Conservation (phyloP, 2,329 filamentous ascomycete genomes). For the Curvularia verruculosa region DNA sequence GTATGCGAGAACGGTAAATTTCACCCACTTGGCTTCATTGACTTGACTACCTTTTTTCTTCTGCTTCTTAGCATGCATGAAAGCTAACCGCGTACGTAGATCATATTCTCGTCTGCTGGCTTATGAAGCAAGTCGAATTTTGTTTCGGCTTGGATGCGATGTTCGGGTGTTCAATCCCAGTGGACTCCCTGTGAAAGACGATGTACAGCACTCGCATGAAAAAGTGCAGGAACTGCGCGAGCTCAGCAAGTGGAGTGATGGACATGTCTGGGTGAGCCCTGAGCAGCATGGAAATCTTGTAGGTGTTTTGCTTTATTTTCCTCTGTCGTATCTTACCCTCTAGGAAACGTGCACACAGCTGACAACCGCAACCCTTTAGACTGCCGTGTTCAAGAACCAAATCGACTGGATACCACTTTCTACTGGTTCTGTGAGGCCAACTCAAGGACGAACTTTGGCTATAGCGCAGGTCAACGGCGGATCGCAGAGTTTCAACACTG, state of each 20-base stretch:
- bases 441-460: conserved; percentile 68
- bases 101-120: conserved; percentile 68
- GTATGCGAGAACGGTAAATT: conserved; percentile 55
- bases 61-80: neutral
- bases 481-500: conserved; percentile 70
- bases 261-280: conserved; percentile 69
- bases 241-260: conserved; percentile 68
- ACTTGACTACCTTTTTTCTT: too few relatives aligned
- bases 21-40: neutral
- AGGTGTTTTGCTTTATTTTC: conserved; percentile 14
- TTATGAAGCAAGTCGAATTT: conserved; percentile 64
- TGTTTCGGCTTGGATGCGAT: conserved; percentile 69
- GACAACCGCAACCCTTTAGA: conserved; percentile 46
- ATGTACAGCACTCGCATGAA: conserved; percentile 61
- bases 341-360: neutral
- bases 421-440: conserved; percentile 67
- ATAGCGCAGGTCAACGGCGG: conserved; percentile 69
- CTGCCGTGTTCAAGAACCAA: conserved; percentile 71
- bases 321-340: neutral
- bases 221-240: conserved; percentile 68
- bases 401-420: conserved; percentile 73
- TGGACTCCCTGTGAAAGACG: conserved; percentile 68
- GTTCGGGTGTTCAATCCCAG: conserved; percentile 67
- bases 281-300: conserved; percentile 71
- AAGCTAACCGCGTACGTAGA: conserved; percentile 33